A percentile compares a stretch with the other conserved stretches of the same genome.
Evolutionary conservation across 2,329 filamentous ascomycete genomes (phyloP).

Genomic region (Fusarium sarcochroum): DNA sequence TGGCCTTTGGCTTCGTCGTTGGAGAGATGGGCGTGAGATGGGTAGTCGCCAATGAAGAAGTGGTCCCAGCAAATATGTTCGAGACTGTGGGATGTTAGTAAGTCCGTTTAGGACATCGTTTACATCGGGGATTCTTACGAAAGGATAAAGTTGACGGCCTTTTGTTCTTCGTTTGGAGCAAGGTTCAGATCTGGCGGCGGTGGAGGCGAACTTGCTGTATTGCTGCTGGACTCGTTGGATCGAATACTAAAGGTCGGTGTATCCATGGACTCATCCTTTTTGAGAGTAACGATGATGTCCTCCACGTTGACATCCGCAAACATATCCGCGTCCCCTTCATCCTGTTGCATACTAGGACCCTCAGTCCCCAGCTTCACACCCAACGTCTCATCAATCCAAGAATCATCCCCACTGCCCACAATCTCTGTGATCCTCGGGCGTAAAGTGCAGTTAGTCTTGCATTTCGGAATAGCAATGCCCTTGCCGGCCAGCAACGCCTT

Average conservation of each 20-base stretch:
- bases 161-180: slow-evolving; percentile 58
- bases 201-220: slow-evolving; percentile 33
- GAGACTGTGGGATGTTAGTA: slow-evolving; percentile 54
- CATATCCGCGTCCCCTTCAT: slow-evolving; percentile 43
- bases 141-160: slow-evolving; percentile 67
- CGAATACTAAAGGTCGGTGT: slow-evolving; percentile 61
- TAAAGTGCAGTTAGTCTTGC: slow-evolving; percentile 24
- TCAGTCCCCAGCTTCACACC: slow-evolving; percentile 1
- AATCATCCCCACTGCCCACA: slow-evolving; percentile 21
- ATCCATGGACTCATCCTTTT: slow-evolving; percentile 58
- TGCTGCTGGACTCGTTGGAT: slow-evolving; percentile 44
- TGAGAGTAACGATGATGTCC: slow-evolving; percentile 58
- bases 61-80: slow-evolving; percentile 69
- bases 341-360: slow-evolving; percentile 7
- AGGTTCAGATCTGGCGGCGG: slow-evolving; percentile 47
- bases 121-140: slow-evolving; percentile 56
- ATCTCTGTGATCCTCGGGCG: slow-evolving; percentile 2
- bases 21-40: slow-evolving; percentile 50
- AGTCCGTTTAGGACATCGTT: not conserved
- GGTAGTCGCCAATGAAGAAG: slow-evolving; percentile 59
- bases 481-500: slow-evolving; percentile 51
- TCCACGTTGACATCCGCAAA: slow-evolving; percentile 55
- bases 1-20: slow-evolving; percentile 57
- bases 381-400: slow-evolving; percentile 42
- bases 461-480: slow-evolving; percentile 41